Evolutionary conservation across 441 rosid species (phyloP), one percentile per base, ranked within the genome.

Genomic region (Brassica balearica): DNA sequence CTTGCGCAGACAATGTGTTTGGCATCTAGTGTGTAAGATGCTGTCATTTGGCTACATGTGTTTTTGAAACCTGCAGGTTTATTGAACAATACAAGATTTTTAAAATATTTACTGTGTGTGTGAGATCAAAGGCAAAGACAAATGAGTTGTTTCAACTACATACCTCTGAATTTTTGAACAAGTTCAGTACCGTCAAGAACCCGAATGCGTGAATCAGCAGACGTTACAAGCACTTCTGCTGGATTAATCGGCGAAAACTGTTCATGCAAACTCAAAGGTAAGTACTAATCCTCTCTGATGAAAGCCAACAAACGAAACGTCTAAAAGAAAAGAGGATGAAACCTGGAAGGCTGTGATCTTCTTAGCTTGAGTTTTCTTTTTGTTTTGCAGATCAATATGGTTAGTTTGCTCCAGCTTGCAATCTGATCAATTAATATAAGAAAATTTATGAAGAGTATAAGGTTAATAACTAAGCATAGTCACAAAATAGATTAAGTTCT

Each of bases 291-390:
- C 12, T 71, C 67, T 48, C 6, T 15, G 9, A 1, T 4, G 6
- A 17, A 69, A 15, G 34, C 48, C 3, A 41, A 20, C 3, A 59
- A 17, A 3, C 15, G 14, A 46, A 46, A 46, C 14, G 14, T 43
- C 51, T 43, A 36, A 3, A 53, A 51, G 17, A 8, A 32, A n/a
- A 9, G 6, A 12, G 22, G 63, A 36, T 74, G 60, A 55, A 27
- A 93, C 99, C 92, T 92, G 97, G 75, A 95, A 90, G 58, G 98
- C 97, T 41, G 99, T 95, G 41, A 95, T 88, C 90, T 95, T 93
- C 74, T 84, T 92, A 38, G 87, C 75, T 8, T 77, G 84, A 72
- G 83, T 65, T 74, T 86, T 86, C 82, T 91, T 91, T 85, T 90
- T 92, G 85, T 76, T 85, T 43, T 83, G 89, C 19, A 91, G 72